These are phyloP conservation scores for Saccharomycopsis vini DNA, from an alignment of 805 yeast genomes.

Conservation along the genomic window DNA sequence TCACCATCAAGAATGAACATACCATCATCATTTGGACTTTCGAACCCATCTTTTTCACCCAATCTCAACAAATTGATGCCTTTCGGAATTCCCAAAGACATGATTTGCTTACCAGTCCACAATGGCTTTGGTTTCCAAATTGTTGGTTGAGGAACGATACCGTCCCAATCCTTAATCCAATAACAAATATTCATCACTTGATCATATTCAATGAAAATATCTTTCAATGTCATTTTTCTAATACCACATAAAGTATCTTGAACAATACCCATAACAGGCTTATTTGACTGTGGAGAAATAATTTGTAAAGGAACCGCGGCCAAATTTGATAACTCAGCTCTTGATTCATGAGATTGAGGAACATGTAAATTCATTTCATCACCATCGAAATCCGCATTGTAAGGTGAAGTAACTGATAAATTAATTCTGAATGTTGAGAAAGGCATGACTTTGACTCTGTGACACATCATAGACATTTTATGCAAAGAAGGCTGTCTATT, in stretches of 20 bases:
- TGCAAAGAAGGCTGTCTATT: slow-evolving; percentile 99
- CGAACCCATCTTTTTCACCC: slow-evolving; percentile 77
- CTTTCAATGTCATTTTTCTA: slow-evolving; percentile 90
- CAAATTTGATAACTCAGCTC: slow-evolving; percentile 90
- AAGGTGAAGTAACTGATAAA: slow-evolving; percentile 97
- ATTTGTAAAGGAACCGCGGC: slow-evolving; percentile 97
- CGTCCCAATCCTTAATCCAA: slow-evolving; percentile 99
- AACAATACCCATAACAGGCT: slow-evolving; percentile 99
- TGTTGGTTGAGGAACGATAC: slow-evolving; percentile 93
- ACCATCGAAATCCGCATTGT: slow-evolving; percentile 99
- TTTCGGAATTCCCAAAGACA: slow-evolving; percentile 87
- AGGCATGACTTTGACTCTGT: slow-evolving; percentile 97
- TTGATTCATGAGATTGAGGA: slow-evolving; percentile 95
- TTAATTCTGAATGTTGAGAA: slow-evolving; percentile 95
- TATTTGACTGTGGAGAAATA: slow-evolving; percentile 96
- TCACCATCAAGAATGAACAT: slow-evolving; percentile 95
- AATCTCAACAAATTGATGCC: slow-evolving; percentile 93
- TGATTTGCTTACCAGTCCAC: slow-evolving; percentile 95
- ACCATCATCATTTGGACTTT: slow-evolving; percentile 88
- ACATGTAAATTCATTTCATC: slow-evolving; percentile 99
- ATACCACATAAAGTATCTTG: slow-evolving; percentile 98
- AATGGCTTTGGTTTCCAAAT: slow-evolving; percentile 88
- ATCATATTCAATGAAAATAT: slow-evolving; percentile 77
- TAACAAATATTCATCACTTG: slow-evolving; percentile 93
- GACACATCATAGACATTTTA: slow-evolving; percentile 99